Evolutionary conservation across 768 basidiomycete species (phyloP).

Genomic region (Collybiopsis luxurians): DNA sequence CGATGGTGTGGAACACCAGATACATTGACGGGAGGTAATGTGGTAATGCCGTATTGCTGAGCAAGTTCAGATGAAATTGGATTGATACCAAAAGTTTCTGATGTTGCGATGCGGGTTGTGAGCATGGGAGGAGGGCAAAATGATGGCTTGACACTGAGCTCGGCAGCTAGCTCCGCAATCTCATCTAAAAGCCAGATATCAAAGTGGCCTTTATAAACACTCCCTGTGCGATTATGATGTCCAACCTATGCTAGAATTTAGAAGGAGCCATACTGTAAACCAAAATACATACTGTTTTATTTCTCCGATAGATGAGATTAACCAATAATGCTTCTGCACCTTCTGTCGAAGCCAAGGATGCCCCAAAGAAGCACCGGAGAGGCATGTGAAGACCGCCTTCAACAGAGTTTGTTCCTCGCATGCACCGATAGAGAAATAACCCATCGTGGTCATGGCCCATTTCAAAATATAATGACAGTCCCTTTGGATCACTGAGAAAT

Average conservation of each 20-base stretch:
- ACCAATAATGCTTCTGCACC: slow-evolving; percentile 5
- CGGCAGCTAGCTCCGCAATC: slow-evolving; percentile 11
- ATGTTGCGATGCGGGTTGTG: slow-evolving; percentile 15
- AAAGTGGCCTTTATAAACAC: slow-evolving; percentile 6
- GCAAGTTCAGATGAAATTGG: slow-evolving; percentile 11
- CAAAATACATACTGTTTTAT: slow-evolving; percentile 6
- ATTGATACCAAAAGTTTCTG: slow-evolving; percentile 13
- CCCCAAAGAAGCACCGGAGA: slow-evolving; percentile 11
- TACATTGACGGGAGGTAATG: not conserved
- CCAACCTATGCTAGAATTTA: too few species aligned
- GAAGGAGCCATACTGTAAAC: not conserved
- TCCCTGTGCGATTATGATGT: slow-evolving; percentile 11
- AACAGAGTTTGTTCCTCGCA: slow-evolving; percentile 19
- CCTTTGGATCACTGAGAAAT: slow-evolving; percentile 16
- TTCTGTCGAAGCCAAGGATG: slow-evolving; percentile 13
- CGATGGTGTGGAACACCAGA: not conserved
- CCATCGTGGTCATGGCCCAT: slow-evolving; percentile 14
- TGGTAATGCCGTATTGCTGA: not conserved
- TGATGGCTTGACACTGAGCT: slow-evolving; percentile 7
- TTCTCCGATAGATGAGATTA: slow-evolving; percentile 5
- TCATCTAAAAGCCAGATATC: slow-evolving; percentile 17
- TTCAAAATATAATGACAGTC: slow-evolving; percentile 10
- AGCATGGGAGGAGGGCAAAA: slow-evolving; percentile 13
- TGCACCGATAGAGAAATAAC: slow-evolving; percentile 11
- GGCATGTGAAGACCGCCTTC: slow-evolving; percentile 20